Evolutionary conservation across 163 green algal genomes (phyloP).

Genomic region (Chloromonas sp.): DNA sequence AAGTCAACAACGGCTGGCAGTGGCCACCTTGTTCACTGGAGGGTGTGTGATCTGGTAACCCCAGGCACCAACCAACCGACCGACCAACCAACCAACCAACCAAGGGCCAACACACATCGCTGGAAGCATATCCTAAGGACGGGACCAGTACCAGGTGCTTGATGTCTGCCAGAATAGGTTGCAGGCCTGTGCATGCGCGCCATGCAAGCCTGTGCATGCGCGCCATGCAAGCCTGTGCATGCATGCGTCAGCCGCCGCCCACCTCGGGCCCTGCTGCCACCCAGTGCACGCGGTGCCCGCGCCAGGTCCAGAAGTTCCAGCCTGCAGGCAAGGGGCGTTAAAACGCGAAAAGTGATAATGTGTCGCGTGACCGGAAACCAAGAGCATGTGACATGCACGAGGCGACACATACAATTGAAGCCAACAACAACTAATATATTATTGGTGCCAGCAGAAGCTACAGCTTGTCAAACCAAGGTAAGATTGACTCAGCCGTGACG

Average conservation of each 20-base stretch:
- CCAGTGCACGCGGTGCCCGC: constrained; percentile 7
- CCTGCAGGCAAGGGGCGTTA: constrained; percentile 2
- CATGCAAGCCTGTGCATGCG: not conserved
- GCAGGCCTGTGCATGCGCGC: not conserved
- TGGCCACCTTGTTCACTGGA: too few species aligned
- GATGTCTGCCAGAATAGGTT: too few species aligned
- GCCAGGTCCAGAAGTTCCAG: constrained; percentile 14
- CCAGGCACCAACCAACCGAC: too few species aligned
- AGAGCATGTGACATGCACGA: too few species aligned
- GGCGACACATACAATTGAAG: too few species aligned
- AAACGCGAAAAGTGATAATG: not conserved
- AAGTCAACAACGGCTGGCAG: too few species aligned
- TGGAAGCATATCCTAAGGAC: not conserved
- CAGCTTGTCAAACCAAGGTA: too few species aligned
- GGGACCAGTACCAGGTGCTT: not conserved
- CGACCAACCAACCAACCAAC: too few species aligned
- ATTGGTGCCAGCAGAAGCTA: too few species aligned
- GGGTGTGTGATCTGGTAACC: too few species aligned
- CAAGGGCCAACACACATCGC: not conserved
- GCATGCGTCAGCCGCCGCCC: not conserved
- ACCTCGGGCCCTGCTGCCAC: constrained; percentile 5
- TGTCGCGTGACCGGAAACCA: not conserved
- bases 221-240: not conserved
- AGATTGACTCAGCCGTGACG: too few species aligned
- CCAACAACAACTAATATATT: too few species aligned